These are phyloP conservation scores for Globisporangium ultimum DNA, from an alignment of 352 stramenopile species.

Conservation along the genomic window DNA sequence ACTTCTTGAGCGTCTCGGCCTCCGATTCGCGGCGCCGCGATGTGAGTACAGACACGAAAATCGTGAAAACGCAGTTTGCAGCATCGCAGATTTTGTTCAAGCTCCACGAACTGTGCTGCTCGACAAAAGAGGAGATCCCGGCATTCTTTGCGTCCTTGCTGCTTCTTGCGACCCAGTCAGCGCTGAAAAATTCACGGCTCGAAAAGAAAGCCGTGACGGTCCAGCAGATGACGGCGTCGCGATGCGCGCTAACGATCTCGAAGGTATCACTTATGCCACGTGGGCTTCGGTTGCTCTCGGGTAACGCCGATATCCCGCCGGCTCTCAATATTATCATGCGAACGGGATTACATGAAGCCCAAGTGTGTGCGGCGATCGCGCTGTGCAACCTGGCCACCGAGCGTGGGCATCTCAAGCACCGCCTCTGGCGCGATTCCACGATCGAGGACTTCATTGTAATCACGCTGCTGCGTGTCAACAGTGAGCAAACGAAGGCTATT, in stretches of 20 bases:
- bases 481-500: conserved; percentile 76
- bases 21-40: conserved; percentile 38
- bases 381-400: conserved; percentile 84
- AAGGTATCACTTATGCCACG: conserved; percentile 44
- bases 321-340: conserved; percentile 84
- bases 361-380: conserved; percentile 79
- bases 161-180: conserved; percentile 51
- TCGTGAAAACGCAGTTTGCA: conserved; percentile 53
- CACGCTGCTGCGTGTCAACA: conserved; percentile 81
- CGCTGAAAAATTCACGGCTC: conserved; percentile 53
- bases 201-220: conserved; percentile 33
- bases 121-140: conserved; percentile 28
- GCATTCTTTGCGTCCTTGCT: conserved; percentile 60
- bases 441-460: conserved; percentile 88
- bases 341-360: conserved; percentile 74
- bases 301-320: conserved; percentile 47
- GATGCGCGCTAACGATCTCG: conserved; percentile 60
- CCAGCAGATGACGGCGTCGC: conserved; percentile 60
- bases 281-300: conserved; percentile 43
- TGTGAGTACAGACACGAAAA: conserved; percentile 30
- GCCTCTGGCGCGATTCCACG: conserved; percentile 60
- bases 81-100: conserved; percentile 56
- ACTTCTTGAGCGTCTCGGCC: conserved; percentile 45
- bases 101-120: conserved; percentile 50
- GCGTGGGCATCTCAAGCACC: conserved; percentile 27